Base-by-base conservation (phyloP, 2,329 filamentous ascomycete species). In the Sporothrix curviconia region DNA sequence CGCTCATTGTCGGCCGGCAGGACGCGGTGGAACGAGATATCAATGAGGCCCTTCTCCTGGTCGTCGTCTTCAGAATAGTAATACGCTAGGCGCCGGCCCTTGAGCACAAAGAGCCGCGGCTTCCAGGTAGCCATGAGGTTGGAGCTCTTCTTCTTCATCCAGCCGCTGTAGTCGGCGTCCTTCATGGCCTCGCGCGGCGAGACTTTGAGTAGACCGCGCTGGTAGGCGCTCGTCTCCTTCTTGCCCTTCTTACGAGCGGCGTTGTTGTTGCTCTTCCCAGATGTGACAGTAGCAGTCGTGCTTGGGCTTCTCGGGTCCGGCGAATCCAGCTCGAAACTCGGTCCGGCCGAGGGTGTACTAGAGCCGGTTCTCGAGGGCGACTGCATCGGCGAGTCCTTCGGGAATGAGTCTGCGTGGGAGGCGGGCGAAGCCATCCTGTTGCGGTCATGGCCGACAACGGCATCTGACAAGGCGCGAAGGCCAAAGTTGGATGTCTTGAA, bases 111-210 rank as follows among this genome's bases (percentile, higher is more conserved):
- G n/a, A 97, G 79, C 12, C 94, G 86, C 12, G 92, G 89, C 68
- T 97, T 99, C 94, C 94, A 99, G 1, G 92, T 96, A 2, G 91
- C 91, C 86, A 99, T 96, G 34, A 97, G 78, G 66, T 92, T 94
- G 1, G 90, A 92, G 59, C 90, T 96, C 72, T 95, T 92, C 80
- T 99, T 99, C 78, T 94, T 97, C 94, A 99, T 99, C 94, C 94
- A 99, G 1, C 94, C 94, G 66, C 87, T 92, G 70, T 96, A 97
- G 68, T 99, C 92, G 56, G 90, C 92, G 60, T 84, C 85, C 61
- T 84, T 76, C 72, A 96, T 94, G 60, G 92, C 91, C 68, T 96
- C 90, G 56, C 84, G 78, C 0, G 94, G 94, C 0, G 82, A 75
- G 60, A 92, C 87, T 71, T 92, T 91, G 64, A 89, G 81, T 40